A percentile compares a stretch with the other conserved stretches of the same genome.
Evolutionary conservation across 2,329 filamentous ascomycete species (phyloP).

Genomic region (Acephala macrosclerotiorum): DNA sequence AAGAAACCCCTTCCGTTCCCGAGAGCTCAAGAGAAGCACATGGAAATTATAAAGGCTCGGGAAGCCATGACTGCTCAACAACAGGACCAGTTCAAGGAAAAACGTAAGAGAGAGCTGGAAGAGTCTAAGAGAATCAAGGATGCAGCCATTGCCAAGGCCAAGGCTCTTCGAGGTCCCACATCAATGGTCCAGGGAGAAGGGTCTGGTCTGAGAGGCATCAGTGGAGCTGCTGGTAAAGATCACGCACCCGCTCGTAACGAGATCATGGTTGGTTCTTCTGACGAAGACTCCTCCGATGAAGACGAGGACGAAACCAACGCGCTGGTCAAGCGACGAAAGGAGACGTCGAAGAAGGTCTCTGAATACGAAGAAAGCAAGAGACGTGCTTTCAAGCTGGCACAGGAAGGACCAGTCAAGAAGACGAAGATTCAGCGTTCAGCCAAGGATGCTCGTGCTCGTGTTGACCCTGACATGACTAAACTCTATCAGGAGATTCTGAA

Average conservation of each 20-base stretch:
- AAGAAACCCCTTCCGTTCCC: constrained; percentile 26
- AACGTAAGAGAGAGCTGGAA: constrained; percentile 76
- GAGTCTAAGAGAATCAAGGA: constrained; percentile 77
- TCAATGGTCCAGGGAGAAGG: constrained; percentile 75
- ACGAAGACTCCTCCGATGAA: constrained; percentile 78
- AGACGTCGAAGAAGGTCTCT: constrained; percentile 40
- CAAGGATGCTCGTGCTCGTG: constrained; percentile 92
- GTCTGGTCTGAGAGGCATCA: constrained; percentile 76
- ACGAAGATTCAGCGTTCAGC: constrained; percentile 79
- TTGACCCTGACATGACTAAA: constrained; percentile 86
- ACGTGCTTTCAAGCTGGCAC: constrained; percentile 58
- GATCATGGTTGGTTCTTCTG: constrained; percentile 85
- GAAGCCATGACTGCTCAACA: constrained; percentile 16
- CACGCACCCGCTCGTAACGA: constrained; percentile 77
- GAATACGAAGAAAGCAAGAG: constrained; percentile 56
- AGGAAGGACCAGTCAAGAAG: constrained; percentile 81
- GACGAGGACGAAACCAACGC: constrained; percentile 61
- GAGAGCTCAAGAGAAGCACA: constrained; percentile 41
- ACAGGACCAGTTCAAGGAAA: constrained; percentile 67
- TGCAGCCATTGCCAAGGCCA: constrained; percentile 74
- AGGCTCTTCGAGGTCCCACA: constrained; percentile 61
- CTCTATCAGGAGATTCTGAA: constrained; percentile 86
- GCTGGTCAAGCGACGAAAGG: constrained; percentile 56
- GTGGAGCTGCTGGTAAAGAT: constrained; percentile 78
- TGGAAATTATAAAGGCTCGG: constrained; percentile 34